Evolutionary conservation across 768 basidiomycete species (phyloP), one percentile per base, ranked within the genome.

Genomic region (Phallus indusiatus): DNA sequence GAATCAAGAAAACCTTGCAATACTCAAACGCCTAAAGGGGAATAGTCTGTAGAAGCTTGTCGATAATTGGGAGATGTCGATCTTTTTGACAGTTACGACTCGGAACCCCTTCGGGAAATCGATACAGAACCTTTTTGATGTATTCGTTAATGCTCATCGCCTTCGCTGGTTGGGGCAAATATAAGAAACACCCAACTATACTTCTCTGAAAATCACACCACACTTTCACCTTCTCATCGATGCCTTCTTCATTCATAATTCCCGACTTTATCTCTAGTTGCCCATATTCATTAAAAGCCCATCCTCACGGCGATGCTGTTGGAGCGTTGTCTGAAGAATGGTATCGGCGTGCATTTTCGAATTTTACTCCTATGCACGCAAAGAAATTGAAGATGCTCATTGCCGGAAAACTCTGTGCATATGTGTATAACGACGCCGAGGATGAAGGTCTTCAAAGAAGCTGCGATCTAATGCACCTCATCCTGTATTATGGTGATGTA

Each of bases 391-490:
- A 76, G 64, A 82, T 80, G 28, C 74, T 86, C 56, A 81, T 84
- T 61, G 82, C 82, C 12, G 83, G 85, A 48, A 81, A 84, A 62
- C 79, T 88, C 62, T 80, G 83, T 35, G 83, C 83, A 1, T 78
- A 74, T 66, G 84, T 82, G 68, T 88, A 86, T 67, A 76, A 81
- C 59, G 77, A 77, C 22, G 73, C 79, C 20, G 71, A 79, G n/a
- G 67, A 74, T 47, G 77, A 80, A 61, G 79, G 81, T 53, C 78
- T 88, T 37, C 81, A 82, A 33, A 78, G 84, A 61, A 78, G 83
- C 61, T 79, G 81, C 2, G 86, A 88, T 69, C 87, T 85, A 64
- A 79, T 88, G 81, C 72, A 70, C 62, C 74, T 69, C 65, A 63
- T 75, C 46, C 76, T 77, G 47, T 73, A 73, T 47, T 64, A 75